These are phyloP conservation scores for Parsonsia alboflavescens DNA, from an alignment of 257 asterid species.

Conservation along the genomic window DNA sequence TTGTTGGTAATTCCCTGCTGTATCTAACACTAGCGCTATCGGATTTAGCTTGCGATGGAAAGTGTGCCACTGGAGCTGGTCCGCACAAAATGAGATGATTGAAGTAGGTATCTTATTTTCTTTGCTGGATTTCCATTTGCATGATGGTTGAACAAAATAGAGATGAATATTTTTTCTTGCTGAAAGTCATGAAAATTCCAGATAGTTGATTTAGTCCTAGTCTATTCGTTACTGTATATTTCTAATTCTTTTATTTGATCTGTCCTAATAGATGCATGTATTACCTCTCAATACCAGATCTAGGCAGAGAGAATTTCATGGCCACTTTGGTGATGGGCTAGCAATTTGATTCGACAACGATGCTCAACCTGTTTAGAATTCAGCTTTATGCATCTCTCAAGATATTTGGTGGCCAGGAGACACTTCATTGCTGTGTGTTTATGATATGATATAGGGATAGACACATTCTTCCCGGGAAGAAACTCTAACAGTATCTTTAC, in stretches of 20 bases:
- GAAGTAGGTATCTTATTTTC: slow-evolving; percentile 29
- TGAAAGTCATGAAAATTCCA: not conserved
- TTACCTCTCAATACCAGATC: not conserved
- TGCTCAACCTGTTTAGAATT: not conserved
- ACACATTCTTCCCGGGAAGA: not conserved
- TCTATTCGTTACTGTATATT: not conserved
- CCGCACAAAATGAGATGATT: slow-evolving; percentile 48
- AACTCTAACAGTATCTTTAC: not conserved
- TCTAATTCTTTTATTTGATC: not conserved
- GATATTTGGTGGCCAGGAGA: not conserved
- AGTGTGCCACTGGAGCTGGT: slow-evolving; percentile 75
- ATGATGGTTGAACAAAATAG: no score
- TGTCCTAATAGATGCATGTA: not conserved
- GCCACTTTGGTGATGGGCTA: not conserved
- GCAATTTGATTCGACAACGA: not conserved
- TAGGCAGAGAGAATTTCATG: not conserved
- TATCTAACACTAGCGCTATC: slow-evolving; percentile 9
- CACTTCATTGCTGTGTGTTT: not conserved
- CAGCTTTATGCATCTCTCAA: not conserved
- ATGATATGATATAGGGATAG: not conserved
- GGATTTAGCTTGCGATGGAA: slow-evolving; percentile 58
- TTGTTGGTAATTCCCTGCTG: slow-evolving; percentile 5
- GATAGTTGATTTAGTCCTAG: not conserved
- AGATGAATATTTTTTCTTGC: no score
- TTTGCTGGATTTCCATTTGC: not conserved